Percentiles rank a stretch among this genome's conserved stretches.
These are phyloP conservation scores for Oryza australiensis DNA, from an alignment of 176 grass and related monocot species.

Conservation along the genomic window DNA sequence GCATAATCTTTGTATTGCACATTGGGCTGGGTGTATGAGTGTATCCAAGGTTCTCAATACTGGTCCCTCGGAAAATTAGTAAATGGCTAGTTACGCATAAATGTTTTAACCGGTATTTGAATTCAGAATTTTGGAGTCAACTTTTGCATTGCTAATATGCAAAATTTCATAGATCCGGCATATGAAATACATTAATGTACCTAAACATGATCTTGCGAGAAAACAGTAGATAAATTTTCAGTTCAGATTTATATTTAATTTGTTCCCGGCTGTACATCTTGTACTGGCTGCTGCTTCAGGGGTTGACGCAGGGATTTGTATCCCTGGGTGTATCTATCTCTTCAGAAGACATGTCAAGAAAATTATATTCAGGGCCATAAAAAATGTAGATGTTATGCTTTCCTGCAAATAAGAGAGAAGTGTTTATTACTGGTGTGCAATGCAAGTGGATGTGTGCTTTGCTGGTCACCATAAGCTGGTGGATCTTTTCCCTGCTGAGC, in stretches of 20 bases:
- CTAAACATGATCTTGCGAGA: background rate
- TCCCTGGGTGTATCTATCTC: background rate
- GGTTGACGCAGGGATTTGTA: background rate
- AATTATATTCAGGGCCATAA: background rate
- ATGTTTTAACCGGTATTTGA: background rate
- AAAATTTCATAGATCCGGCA: background rate
- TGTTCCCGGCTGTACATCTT: background rate
- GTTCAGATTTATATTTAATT: background rate
- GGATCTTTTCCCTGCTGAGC: background rate
- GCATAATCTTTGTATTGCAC: background rate
- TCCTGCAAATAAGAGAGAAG: background rate
- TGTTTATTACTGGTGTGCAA: background rate
- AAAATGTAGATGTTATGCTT: background rate
- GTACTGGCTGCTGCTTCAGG: background rate
- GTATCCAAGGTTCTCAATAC: background rate
- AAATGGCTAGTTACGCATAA: background rate
- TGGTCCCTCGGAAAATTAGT: background rate
- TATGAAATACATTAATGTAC: background rate
- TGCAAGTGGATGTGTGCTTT: slow-evolving; percentile 1
- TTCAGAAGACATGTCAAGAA: background rate
- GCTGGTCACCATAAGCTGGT: background rate
- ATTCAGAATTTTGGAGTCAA: background rate
- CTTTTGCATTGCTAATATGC: background rate
- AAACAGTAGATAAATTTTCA: background rate
- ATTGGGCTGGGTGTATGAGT: background rate